Evolutionary conservation across 768 basidiomycete genomes (phyloP).

Genomic region (Suillus subalutaceus): DNA sequence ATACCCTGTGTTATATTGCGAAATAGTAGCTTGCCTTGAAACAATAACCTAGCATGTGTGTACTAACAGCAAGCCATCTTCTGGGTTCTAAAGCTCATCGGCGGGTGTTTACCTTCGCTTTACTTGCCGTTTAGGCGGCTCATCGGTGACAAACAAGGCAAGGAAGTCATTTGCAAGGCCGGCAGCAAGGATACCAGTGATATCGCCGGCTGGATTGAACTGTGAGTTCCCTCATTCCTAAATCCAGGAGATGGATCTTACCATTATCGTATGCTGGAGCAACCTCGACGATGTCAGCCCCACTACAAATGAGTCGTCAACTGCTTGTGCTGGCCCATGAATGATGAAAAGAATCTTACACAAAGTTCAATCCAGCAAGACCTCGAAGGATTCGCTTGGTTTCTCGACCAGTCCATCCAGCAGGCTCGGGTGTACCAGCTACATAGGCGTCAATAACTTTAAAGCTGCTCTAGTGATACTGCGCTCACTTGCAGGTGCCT

Average conservation of each 20-base stretch:
- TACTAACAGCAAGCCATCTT: neutral
- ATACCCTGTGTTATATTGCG: conserved; percentile 30
- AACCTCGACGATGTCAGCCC: conserved; percentile 78
- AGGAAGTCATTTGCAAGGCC: conserved; percentile 71
- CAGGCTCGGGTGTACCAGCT: conserved; percentile 80
- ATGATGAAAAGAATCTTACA: conserved; percentile 46
- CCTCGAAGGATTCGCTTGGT: conserved; percentile 74
- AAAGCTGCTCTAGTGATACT: neutral
- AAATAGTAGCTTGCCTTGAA: neutral
- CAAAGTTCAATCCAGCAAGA: conserved; percentile 70
- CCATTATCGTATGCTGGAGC: conserved; percentile 74
- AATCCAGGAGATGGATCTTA: conserved; percentile 28
- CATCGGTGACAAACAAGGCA: conserved; percentile 55
- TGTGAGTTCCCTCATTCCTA: conserved; percentile 6
- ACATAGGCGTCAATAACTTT: conserved; percentile 8
- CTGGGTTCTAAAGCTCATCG: conserved; percentile 32
- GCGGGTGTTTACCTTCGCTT: conserved; percentile 20
- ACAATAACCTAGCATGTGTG: neutral
- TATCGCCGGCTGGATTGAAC: conserved; percentile 49
- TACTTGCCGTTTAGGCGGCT: conserved; percentile 35
- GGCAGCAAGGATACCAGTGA: conserved; percentile 69
- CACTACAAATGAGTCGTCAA: conserved; percentile 38
- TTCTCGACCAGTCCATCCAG: conserved; percentile 78
- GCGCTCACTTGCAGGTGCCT: conserved; percentile 69
- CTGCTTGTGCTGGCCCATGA: neutral